A percentile compares a stretch with the other conserved stretches of the same genome.
Evolutionary conservation across 2,329 filamentous ascomycete genomes (phyloP).

Genomic region (Seiridium unicorne): DNA sequence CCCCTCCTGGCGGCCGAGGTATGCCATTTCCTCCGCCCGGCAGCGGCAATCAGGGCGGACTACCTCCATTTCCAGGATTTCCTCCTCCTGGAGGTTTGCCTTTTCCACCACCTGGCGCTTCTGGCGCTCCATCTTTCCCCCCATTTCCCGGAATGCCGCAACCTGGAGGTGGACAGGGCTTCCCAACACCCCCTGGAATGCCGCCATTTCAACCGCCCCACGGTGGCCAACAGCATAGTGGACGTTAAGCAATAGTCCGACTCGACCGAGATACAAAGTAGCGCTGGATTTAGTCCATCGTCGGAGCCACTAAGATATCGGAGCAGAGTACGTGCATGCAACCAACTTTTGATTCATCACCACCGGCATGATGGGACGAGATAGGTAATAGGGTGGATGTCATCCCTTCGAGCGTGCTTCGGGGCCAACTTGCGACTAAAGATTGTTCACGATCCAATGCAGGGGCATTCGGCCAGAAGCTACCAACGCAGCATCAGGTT

Average conservation of each 20-base stretch:
- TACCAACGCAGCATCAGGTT: no score
- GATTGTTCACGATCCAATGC: no score
- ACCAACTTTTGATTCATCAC: no score
- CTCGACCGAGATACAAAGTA: not conserved
- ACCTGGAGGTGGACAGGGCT: conserved; percentile 27
- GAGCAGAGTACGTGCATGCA: not conserved
- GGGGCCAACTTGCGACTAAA: no score
- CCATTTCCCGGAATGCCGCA: conserved; percentile 29
- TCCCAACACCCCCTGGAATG: conserved; percentile 35
- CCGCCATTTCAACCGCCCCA: conserved; percentile 30
- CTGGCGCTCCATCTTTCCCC: conserved; percentile 47
- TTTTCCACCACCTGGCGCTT: conserved; percentile 9
- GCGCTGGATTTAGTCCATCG: not conserved
- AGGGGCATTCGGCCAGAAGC: no score
- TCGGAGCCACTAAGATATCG: not conserved
- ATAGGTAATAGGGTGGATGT: no score
- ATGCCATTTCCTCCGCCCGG: conserved; percentile 47
- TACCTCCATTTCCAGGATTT: conserved; percentile 19
- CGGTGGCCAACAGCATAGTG: conserved; percentile 28
- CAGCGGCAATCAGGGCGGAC: not conserved
- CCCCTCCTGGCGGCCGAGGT: conserved; percentile 33
- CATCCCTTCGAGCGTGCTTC: no score
- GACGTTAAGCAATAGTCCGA: conserved; percentile 18
- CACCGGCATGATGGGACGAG: no score
- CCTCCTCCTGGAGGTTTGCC: conserved; percentile 5